Conservation (phyloP, 768 basidiomycete species). For the Agrocybe praecox region DNA sequence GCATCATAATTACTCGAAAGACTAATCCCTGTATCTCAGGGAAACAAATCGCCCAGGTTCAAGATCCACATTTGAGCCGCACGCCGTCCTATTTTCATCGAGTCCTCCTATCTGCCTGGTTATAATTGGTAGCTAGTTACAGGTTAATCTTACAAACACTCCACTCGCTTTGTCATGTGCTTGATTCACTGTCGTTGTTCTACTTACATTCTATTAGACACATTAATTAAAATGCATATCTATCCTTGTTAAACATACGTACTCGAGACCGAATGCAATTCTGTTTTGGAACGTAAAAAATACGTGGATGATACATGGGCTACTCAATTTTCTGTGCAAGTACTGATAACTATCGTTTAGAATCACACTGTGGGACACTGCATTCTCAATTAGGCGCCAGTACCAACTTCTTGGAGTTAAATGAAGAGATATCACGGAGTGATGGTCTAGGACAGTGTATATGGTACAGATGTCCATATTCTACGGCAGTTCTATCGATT, state of each 20-base stretch:
- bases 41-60: conserved; percentile 32
- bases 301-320: too few species aligned
- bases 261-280: too few species aligned
- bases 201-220: not conserved
- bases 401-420: not conserved
- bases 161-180: not conserved
- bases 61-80: conserved; percentile 19
- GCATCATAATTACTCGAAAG: not conserved
- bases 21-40: conserved; percentile 16
- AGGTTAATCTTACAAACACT: not conserved
- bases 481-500: conserved; percentile 12
- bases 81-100: not conserved
- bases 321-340: too few species aligned
- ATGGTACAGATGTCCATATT: conserved; percentile 8
- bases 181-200: conserved; percentile 1
- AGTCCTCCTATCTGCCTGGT: not conserved
- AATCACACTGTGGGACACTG: too few species aligned
- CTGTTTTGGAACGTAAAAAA: too few species aligned
- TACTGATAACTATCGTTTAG: too few species aligned
- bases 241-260: too few species aligned
- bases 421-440: conserved; percentile 11
- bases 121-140: not conserved
- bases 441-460: conserved; percentile 16
- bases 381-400: too few species aligned
- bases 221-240: not conserved